These are phyloP conservation scores for Talaromyces rugulosus DNA, from an alignment of 2,329 filamentous ascomycete genomes.

Conservation along the genomic window DNA sequence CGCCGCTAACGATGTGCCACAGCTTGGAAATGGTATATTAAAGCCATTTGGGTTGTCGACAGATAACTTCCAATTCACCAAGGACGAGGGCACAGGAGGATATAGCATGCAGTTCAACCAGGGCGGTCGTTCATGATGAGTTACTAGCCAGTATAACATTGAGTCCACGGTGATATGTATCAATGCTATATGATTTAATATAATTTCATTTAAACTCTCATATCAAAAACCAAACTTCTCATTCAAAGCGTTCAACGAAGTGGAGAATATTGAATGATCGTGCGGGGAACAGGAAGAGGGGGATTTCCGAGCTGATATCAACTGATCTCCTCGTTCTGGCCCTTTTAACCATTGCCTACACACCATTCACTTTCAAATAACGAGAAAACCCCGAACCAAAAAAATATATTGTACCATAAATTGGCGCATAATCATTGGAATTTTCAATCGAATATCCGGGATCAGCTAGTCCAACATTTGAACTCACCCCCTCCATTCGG, in stretches of 20 bases:
- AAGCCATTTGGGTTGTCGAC: constrained; percentile 93
- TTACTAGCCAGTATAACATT: not conserved
- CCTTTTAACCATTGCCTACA: not conserved
- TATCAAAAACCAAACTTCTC: not conserved
- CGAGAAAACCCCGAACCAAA: not conserved
- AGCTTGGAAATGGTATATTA: constrained; percentile 84
- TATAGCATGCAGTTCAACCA: constrained; percentile 85
- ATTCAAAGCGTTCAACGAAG: not conserved
- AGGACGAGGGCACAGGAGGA: constrained; percentile 83
- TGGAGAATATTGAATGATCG: not conserved
- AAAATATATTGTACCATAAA: not conserved
- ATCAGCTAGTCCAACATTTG: not conserved
- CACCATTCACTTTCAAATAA: not conserved
- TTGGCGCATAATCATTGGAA: not conserved
- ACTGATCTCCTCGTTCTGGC: not conserved
- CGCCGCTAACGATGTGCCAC: constrained; percentile 11
- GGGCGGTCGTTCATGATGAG: constrained; percentile 4
- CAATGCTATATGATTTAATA: not conserved
- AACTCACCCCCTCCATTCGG: not conserved
- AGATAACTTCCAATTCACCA: constrained; percentile 89
- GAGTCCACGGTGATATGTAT: not conserved
- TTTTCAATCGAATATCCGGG: not conserved
- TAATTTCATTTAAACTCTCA: not conserved
- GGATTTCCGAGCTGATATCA: not conserved
- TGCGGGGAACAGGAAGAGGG: not conserved